Evolutionary conservation across 371 early-diverging fungal genomes (phyloP).

Genomic region (Mucor piriformis): DNA sequence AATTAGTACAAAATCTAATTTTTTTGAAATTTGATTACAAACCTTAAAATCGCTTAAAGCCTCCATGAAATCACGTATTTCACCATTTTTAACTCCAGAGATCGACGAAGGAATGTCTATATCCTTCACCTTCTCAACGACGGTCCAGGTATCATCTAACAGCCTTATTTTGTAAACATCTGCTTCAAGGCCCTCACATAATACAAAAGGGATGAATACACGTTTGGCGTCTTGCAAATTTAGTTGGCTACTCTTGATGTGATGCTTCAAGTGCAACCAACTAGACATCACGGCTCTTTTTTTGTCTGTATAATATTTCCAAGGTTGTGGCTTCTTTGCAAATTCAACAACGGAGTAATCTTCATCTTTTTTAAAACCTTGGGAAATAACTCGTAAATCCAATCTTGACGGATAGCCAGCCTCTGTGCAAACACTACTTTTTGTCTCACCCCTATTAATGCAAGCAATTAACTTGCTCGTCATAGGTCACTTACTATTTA

Average conservation of each 20-base stretch:
- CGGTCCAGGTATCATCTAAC: not conserved
- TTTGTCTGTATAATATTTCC: not conserved
- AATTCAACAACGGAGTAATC: too few species aligned
- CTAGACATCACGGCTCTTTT: constrained; percentile 6
- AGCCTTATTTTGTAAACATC: constrained; percentile 3
- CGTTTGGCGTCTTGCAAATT: constrained; percentile 3
- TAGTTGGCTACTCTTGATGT: not conserved
- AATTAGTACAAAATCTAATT: constrained; percentile 6
- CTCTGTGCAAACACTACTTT: too few species aligned
- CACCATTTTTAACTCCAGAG: constrained; percentile 5
- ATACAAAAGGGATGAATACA: not conserved
- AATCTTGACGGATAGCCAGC: too few species aligned
- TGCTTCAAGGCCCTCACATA: constrained; percentile 8
- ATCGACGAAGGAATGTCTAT: constrained; percentile 3
- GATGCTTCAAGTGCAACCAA: constrained; percentile 10
- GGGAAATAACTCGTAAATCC: too few species aligned
- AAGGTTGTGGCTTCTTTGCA: too few species aligned
- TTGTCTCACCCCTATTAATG: too few species aligned
- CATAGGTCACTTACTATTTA: too few species aligned
- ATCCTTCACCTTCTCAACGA: constrained; percentile 4
- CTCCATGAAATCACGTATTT: constrained; percentile 4
- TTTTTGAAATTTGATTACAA: constrained; percentile 6
- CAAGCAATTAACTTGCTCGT: too few species aligned
- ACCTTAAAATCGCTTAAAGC: constrained; percentile 9
- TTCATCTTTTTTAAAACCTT: too few species aligned